Percentiles rank a stretch among this genome's conserved stretches.
These are phyloP conservation scores for Malassezia nana DNA, from an alignment of 1,284 basidiomycete species.

Conservation along the genomic window DNA sequence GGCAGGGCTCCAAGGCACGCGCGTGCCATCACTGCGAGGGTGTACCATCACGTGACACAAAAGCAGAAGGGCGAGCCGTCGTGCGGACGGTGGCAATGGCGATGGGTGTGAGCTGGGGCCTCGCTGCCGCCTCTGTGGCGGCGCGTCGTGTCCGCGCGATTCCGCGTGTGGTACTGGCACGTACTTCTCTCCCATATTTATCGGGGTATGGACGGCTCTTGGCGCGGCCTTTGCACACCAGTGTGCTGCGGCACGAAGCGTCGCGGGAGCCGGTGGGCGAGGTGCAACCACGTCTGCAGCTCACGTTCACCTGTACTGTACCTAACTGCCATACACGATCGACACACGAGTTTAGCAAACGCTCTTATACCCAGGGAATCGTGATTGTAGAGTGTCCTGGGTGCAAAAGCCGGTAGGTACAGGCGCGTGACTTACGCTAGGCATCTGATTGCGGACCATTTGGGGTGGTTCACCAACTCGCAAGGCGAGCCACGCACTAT, in stretches of 20 bases:
- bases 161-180: neutral
- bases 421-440: neutral
- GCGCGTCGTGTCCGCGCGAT: neutral
- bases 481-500: conserved; percentile 38
- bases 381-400: conserved; percentile 84
- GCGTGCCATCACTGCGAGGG: neutral
- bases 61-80: too few species aligned
- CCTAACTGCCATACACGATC: conserved; percentile 66
- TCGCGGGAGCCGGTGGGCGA: conserved; percentile 22
- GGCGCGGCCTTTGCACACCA: neutral
- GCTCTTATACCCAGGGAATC: conserved; percentile 74
- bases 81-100: too few species aligned
- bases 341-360: conserved; percentile 75
- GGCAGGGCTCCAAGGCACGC: neutral
- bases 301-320: conserved; percentile 43
- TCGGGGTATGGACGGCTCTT: too few species aligned
- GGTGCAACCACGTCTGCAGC: conserved; percentile 33
- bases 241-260: neutral
- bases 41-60: neutral
- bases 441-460: conserved; percentile 46
- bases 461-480: conserved; percentile 41
- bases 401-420: conserved; percentile 64
- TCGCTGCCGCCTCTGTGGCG: neutral
- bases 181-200: too few species aligned
- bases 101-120: neutral